These are phyloP conservation scores for Blastobotrys illinoisensis DNA, from an alignment of 1,139 yeast species.

Conservation along the genomic window DNA sequence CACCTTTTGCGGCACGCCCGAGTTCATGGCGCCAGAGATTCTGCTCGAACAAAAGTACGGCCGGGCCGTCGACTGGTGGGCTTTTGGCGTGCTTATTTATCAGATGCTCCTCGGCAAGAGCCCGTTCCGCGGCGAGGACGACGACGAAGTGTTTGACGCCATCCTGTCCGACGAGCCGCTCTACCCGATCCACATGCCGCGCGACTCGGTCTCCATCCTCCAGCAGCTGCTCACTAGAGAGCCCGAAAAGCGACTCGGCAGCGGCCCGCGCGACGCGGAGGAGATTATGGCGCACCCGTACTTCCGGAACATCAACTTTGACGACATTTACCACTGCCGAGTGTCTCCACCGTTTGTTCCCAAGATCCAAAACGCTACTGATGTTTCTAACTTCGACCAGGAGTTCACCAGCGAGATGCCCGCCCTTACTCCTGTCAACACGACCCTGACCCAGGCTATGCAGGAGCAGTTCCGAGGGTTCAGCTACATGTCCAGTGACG, in stretches of 20 bases:
- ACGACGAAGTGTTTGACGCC: slow-evolving; percentile 97
- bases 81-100: slow-evolving; percentile 90
- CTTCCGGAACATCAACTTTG: slow-evolving; percentile 84
- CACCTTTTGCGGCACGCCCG: slow-evolving; percentile 98
- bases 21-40: slow-evolving; percentile 98
- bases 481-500: slow-evolving; percentile 75
- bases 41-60: slow-evolving; percentile 88
- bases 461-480: slow-evolving; percentile 98
- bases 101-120: slow-evolving; percentile 96
- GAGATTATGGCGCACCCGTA: slow-evolving; percentile 96
- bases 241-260: slow-evolving; percentile 76
- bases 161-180: slow-evolving; percentile 95
- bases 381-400: slow-evolving; percentile 87
- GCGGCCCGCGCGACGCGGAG: slow-evolving; percentile 80
- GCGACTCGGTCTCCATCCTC: slow-evolving; percentile 89
- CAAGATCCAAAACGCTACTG: slow-evolving; percentile 78
- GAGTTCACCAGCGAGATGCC: slow-evolving; percentile 96
- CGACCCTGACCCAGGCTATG: slow-evolving; percentile 77
- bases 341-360: slow-evolving; percentile 69
- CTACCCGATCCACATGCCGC: slow-evolving; percentile 95
- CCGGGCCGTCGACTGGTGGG: slow-evolving; percentile 99
- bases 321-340: slow-evolving; percentile 67
- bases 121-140: slow-evolving; percentile 97
- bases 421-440: slow-evolving; percentile 88
- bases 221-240: slow-evolving; percentile 89